Evolutionary conservation across 2,329 filamentous ascomycete genomes (phyloP), one percentile per base, ranked within the genome.

Genomic region (Paraphoma chrysanthemicola): DNA sequence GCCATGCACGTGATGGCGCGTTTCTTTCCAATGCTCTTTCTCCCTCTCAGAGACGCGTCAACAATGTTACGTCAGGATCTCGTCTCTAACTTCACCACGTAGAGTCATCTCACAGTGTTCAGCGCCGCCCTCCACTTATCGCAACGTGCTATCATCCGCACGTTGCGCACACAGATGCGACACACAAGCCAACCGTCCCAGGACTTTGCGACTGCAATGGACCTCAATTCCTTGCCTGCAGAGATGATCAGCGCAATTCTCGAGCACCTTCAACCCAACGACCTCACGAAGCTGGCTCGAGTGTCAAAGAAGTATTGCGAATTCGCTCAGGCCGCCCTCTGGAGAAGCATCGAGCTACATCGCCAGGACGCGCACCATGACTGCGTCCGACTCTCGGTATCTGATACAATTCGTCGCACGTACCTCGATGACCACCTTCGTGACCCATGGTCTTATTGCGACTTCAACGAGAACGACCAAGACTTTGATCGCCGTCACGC

Each of bases 341-440:
- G 54, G 54, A 36, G 16, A 6, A 48, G 29, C 41, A 48, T 56
- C 23, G 54, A 56, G 28, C 38, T 56, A 11, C 54, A 56, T 44
- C 51, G 44, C 9, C 51, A 48, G 33, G 51, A 53, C 10, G 51
- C 44, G 11, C 51, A 53, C 38, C 36, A 53, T 12, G 28, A 44
- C 6, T 36, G 17, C 17, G 44, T 43, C 18, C 39, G 36, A n/a
- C 44, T 53, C 5, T 17, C 38, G n/a, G 9, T 36, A 10, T 39
- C 44, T 18, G 30, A 33, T n/a, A 1, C 31, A 17, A 16, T 39
- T 9, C 16, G 4, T 17, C 44, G 44, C 6, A 7, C 44, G 2
- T 48, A 44, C 23, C 44, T 53, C 4, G 51, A 48, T 36, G 51
- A 44, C 16, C 14, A 44, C 23, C 44, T 48, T 38, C 44, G 36